Evolutionary conservation across 2,329 filamentous ascomycete genomes (phyloP).

Genomic region (Pestalotiopsis sp.): DNA sequence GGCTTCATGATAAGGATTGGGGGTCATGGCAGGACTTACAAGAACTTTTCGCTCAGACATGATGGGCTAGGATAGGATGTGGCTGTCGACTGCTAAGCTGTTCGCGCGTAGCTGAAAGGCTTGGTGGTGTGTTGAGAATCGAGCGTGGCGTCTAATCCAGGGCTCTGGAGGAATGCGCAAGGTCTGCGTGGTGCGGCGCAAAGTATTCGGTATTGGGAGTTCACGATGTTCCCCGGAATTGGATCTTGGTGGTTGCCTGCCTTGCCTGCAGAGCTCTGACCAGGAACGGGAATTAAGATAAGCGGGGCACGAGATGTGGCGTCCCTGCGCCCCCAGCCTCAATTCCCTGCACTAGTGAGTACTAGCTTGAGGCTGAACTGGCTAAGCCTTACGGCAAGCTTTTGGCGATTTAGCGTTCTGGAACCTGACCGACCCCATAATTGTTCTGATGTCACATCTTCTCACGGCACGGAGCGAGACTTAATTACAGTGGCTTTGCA

Average conservation of each 20-base stretch:
- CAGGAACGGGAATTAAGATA: conserved; percentile 6
- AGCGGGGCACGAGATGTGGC: conserved; percentile 4
- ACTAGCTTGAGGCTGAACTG: conserved; percentile 1
- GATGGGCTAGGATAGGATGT: conserved; percentile 18
- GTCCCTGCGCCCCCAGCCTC: conserved; percentile 10
- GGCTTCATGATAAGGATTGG: not conserved
- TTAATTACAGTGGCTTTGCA: not conserved
- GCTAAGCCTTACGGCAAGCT: not conserved
- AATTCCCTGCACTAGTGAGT: not conserved
- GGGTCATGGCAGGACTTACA: not conserved
- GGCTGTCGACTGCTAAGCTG: not conserved
- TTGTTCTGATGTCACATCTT: not conserved
- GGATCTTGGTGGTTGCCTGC: not conserved
- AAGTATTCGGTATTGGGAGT: not conserved
- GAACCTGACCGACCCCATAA: not conserved
- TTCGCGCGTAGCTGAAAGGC: not conserved
- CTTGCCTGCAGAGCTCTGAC: not conserved
- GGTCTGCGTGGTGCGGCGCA: not conserved
- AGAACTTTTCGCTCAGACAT: conserved; percentile 50
- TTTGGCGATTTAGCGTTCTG: not conserved
- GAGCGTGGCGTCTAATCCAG: not conserved
- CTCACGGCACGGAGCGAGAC: not conserved
- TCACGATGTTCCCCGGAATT: not conserved
- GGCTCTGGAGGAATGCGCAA: not conserved
- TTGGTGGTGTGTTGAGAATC: not conserved